Evolutionary conservation across 106 monocot species (phyloP).

Genomic region (Platanthera zijinensis): DNA sequence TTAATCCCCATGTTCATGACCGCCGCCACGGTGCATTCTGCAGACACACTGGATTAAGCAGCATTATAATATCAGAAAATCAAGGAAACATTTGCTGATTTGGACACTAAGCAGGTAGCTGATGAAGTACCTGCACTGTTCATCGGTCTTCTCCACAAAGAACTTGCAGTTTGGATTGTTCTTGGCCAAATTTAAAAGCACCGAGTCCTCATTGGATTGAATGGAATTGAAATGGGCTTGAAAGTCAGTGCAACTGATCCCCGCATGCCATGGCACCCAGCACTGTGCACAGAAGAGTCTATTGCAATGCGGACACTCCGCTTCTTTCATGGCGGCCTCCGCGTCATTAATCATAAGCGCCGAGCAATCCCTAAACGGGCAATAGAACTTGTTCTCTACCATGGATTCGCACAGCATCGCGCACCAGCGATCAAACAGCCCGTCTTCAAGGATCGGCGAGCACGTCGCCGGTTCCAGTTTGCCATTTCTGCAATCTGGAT

Average conservation of each 20-base stretch:
- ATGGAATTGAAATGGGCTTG: conserved; percentile 13
- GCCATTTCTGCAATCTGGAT: conserved; percentile 50
- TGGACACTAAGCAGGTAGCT: no score
- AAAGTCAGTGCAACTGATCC: conserved; percentile 24
- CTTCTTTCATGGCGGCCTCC: conserved; percentile 14
- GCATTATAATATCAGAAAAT: neutral
- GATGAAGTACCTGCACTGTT: conserved; percentile 48
- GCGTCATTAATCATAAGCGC: conserved; percentile 34
- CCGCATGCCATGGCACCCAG: neutral
- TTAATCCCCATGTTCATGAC: no score
- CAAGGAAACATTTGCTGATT: neutral
- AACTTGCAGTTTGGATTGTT: conserved; percentile 33
- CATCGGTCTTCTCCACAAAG: conserved; percentile 53
- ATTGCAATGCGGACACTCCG: conserved; percentile 23
- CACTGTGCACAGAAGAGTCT: conserved; percentile 9
- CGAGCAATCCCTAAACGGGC: conserved; percentile 70
- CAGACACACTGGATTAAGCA: neutral
- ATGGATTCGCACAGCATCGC: conserved; percentile 32
- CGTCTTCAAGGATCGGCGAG: conserved; percentile 19
- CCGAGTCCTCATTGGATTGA: conserved; percentile 29
- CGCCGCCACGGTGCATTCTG: no score
- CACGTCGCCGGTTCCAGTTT: conserved; percentile 33
- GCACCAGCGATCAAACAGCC: conserved; percentile 50
- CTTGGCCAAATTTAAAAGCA: conserved; percentile 39
- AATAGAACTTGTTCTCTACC: conserved; percentile 37